Evolutionary conservation across 768 basidiomycete species (phyloP).

Genomic region (Boletus patriciae): DNA sequence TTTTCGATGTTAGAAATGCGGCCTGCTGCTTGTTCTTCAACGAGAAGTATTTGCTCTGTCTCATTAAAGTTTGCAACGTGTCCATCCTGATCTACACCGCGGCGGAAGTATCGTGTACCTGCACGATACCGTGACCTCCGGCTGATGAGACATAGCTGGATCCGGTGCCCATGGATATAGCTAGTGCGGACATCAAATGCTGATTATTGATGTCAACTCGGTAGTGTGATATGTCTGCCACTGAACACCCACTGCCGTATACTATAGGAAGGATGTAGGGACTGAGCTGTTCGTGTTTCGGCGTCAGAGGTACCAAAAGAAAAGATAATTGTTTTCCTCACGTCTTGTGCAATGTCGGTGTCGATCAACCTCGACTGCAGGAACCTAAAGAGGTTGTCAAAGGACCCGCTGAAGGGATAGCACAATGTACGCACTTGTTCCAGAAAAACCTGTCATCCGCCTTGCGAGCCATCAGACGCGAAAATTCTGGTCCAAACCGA

Average conservation of each 20-base stretch:
- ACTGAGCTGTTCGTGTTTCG: conserved; percentile 56
- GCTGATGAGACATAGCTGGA: conserved; percentile 87
- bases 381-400: conserved; percentile 36
- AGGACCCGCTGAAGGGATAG: neutral
- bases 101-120: conserved; percentile 95
- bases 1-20: conserved; percentile 44
- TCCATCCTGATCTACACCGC: conserved; percentile 86
- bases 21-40: conserved; percentile 57
- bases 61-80: conserved; percentile 98
- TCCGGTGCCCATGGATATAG: conserved; percentile 71
- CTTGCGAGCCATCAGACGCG: conserved; percentile 40
- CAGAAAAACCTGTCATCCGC: conserved; percentile 98
- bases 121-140: conserved; percentile 92
- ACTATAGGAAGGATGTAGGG: conserved; percentile 89
- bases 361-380: conserved; percentile 64
- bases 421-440: conserved; percentile 59
- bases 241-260: conserved; percentile 79
- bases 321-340: conserved; percentile 37
- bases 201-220: conserved; percentile 33
- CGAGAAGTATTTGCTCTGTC: conserved; percentile 89
- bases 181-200: conserved; percentile 84
- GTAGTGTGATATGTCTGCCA: neutral
- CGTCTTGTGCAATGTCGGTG: conserved; percentile 59
- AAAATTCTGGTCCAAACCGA: neutral
- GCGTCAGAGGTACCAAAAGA: conserved; percentile 8